phyloP scores from a whole-genome alignment of 2,329 filamentous ascomycete genomes.

The Fusarium begoniae region DNA sequence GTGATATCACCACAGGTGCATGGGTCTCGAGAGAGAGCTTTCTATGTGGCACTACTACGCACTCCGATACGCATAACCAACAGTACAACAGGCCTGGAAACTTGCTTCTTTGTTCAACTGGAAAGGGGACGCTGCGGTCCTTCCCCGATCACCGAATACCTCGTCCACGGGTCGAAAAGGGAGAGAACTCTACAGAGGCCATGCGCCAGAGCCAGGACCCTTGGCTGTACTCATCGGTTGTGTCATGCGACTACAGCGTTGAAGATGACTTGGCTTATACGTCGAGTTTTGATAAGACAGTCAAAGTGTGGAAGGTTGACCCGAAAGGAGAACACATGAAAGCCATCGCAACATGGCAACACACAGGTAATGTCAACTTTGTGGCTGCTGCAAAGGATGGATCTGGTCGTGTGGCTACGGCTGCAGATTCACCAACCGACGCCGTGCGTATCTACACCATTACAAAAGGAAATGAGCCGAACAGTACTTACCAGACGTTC shows the following conservation, averaged over 20 bases:
- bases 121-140: conserved; percentile 55
- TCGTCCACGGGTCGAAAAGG: conserved; percentile 61
- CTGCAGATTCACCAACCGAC: conserved; percentile 61
- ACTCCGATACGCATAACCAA: conserved; percentile 70
- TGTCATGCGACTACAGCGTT: conserved; percentile 66
- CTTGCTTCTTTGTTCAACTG: conserved; percentile 63
- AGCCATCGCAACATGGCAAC: conserved; percentile 59
- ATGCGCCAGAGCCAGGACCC: conserved; percentile 69
- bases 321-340: conserved; percentile 53
- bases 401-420: conserved; percentile 64
- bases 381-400: conserved; percentile 62
- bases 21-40: conserved; percentile 66
- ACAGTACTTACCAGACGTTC: conserved; percentile 50
- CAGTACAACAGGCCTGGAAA: conserved; percentile 74
- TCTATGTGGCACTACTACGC: conserved; percentile 69
- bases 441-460: conserved; percentile 68
- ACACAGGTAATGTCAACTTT: conserved; percentile 69
- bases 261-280: conserved; percentile 61
- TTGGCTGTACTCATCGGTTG: conserved; percentile 72
- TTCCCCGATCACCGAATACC: conserved; percentile 66
- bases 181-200: conserved; percentile 63
- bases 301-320: conserved; percentile 65
- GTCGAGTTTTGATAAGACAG: conserved; percentile 68
- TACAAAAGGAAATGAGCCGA: conserved; percentile 46
- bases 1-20: conserved; percentile 66